Base-by-base conservation (phyloP, 768 basidiomycete genomes). In the Mycena rebaudengoi region DNA sequence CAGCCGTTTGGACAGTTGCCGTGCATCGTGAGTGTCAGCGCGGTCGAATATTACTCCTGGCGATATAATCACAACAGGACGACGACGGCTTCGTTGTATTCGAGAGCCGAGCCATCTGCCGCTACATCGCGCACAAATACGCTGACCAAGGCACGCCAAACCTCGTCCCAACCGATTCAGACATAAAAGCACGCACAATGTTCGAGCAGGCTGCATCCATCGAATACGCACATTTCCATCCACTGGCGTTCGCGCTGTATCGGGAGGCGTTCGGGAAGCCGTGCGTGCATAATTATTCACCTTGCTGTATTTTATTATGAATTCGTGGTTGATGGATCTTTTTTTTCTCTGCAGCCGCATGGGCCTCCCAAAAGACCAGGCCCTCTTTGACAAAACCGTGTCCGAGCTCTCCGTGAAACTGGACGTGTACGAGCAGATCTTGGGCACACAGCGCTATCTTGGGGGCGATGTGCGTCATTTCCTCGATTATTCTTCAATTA, bases 1-100 rank as follows among this genome's bases (percentile, higher is more conserved):
- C 86, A 89, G 68, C 88, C 89, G 0, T 87, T 86, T 62, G 83
- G 85, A 20, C 78, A 50, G 23, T 20, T 44, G 11, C 11, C 21
- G 12, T 44, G 21, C 11, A 44, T 44, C 21, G 35, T 37, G 35
- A 37, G 35, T 37, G 35, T 37, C 18, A 11, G 35, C 12, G 78
- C n/a, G n/a, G n/a, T n/a, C n/a, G n/a, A n/a, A n/a, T n/a, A n/a
- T n/a, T n/a, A n/a, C n/a, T n/a, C n/a, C n/a, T n/a, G n/a, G n/a
- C n/a, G n/a, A n/a, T n/a, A n/a, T n/a, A n/a, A n/a, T n/a, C n/a
- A n/a, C n/a, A n/a, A n/a, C n/a, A n/a, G 75, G 62, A 80, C 51
- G 82, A 85, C 13, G 82, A 81, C 28, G 83, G 82, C 8, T 78
- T 85, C 66, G 69, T 76, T 51, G 60, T 87, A 23, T 84, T 77